A percentile compares a stretch with the other conserved stretches of the same genome.
phyloP scores from a whole-genome alignment of 805 yeast species.

The Yarrowia osloensis region DNA sequence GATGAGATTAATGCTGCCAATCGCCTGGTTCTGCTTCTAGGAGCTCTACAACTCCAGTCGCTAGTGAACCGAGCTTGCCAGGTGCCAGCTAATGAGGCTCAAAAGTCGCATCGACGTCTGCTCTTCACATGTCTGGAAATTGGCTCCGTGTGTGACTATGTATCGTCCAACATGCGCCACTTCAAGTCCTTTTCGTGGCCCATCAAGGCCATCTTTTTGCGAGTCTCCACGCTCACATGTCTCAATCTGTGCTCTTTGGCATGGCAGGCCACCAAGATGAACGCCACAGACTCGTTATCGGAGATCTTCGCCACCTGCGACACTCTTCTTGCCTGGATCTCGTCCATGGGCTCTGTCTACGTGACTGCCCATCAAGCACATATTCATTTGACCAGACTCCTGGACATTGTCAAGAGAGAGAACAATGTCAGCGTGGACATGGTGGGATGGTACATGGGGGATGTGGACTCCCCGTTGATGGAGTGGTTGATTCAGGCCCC shows the following conservation, averaged over 20 bases:
- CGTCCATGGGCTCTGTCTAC: constrained; percentile 9
- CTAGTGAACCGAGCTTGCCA: not conserved
- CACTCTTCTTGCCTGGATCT: constrained; percentile 1
- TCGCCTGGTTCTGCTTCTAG: not conserved
- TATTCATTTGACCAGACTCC: not conserved
- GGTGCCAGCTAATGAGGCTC: not conserved
- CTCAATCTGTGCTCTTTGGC: constrained; percentile 11
- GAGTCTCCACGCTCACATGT: constrained; percentile 2
- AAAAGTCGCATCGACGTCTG: not conserved
- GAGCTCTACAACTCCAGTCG: constrained; percentile 6
- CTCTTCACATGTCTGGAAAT: constrained; percentile 8
- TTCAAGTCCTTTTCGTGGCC: constrained; percentile 25
- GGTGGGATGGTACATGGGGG: constrained; percentile 11
- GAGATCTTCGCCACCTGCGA: constrained; percentile 16
- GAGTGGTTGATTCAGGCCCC: constrained; percentile 28
- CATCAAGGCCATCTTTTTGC: constrained; percentile 8
- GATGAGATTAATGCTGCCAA: constrained; percentile 18
- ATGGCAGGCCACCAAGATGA: constrained; percentile 10
- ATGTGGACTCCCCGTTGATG: constrained; percentile 9
- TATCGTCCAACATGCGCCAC: constrained; percentile 22
- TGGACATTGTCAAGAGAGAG: constrained; percentile 16
- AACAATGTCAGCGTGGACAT: constrained; percentile 11
- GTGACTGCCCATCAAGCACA: constrained; percentile 16
- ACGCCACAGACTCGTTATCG: constrained; percentile 7
- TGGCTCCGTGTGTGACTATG: constrained; percentile 2